Conservation (phyloP, 768 basidiomycete genomes). For the Russula olivacea region DNA sequence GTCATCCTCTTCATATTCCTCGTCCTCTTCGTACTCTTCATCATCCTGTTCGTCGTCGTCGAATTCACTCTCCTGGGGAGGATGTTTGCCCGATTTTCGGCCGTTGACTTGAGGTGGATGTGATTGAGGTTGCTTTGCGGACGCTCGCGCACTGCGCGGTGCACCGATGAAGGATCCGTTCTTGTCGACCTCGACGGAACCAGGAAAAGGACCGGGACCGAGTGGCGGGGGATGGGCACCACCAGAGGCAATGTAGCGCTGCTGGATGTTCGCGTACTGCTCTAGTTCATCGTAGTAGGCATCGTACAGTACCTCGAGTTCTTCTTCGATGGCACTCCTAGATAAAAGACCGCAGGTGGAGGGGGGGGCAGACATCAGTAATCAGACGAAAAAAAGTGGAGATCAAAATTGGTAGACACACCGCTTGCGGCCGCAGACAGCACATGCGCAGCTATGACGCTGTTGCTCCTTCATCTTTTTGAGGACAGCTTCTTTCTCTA, state of each 20-base stretch:
- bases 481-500: conserved; percentile 97
- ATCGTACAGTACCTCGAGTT: conserved; percentile 99
- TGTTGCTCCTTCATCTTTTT: conserved; percentile 99
- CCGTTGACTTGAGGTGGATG: conserved; percentile 34
- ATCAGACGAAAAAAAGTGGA: conserved; percentile 28
- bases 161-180: conserved; percentile 62
- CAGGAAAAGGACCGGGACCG: conserved; percentile 97
- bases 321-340: conserved; percentile 97
- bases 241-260: conserved; percentile 88
- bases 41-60: conserved; percentile 60
- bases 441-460: conserved; percentile 92
- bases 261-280: conserved; percentile 97
- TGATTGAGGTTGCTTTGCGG: conserved; percentile 26
- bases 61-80: conserved; percentile 52
- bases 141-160: conserved; percentile 16
- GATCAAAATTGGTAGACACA: conserved; percentile 41
- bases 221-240: conserved; percentile 87
- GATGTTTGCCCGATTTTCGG: conserved; percentile 41
- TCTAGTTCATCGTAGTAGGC: conserved; percentile 99
- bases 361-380: conserved; percentile 11
- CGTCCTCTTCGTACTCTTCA: conserved; percentile 48
- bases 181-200: conserved; percentile 94
- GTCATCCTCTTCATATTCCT: conserved; percentile 50
- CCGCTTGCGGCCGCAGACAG: conserved; percentile 96
- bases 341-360: neutral